Conservation (phyloP, 352 stramenopile genomes). For the Halophytophthora batemanensis region DNA sequence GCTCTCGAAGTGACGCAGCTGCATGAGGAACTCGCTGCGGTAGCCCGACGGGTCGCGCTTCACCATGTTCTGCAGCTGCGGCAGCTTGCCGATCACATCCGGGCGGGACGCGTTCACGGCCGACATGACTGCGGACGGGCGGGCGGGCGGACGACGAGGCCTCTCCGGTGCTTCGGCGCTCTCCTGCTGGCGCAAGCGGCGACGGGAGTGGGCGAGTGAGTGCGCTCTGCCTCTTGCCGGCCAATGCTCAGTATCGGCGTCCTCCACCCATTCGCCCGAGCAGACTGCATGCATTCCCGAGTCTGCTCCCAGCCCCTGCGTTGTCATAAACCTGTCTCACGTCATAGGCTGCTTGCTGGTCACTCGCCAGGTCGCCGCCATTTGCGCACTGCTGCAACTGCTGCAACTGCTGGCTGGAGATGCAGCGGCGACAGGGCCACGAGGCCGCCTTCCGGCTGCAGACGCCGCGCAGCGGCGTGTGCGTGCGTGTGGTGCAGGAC, state of each 20-base stretch:
- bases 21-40: slow-evolving; percentile 96
- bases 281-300: neutral
- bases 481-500: slow-evolving; percentile 45
- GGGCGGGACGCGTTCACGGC: slow-evolving; percentile 74
- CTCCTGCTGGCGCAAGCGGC: no score
- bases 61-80: slow-evolving; percentile 98
- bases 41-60: slow-evolving; percentile 97
- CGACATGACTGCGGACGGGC: slow-evolving; percentile 31
- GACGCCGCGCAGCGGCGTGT: slow-evolving; percentile 9
- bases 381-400: neutral
- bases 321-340: slow-evolving; percentile 6
- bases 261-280: slow-evolving; percentile 29
- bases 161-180: neutral
- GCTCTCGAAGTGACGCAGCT: slow-evolving; percentile 95
- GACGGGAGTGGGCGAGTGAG: no score
- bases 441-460: slow-evolving; percentile 27
- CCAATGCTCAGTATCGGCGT: neutral
- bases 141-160: neutral
- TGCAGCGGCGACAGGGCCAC: slow-evolving; percentile 28
- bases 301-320: no score
- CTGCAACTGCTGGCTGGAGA: slow-evolving; percentile 5
- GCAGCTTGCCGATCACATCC: slow-evolving; percentile 90
- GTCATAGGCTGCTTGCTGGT: no score
- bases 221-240: neutral
- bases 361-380: no score